Conservation (phyloP, 2,329 filamentous ascomycete genomes). For the Colletotrichum agaves region DNA sequence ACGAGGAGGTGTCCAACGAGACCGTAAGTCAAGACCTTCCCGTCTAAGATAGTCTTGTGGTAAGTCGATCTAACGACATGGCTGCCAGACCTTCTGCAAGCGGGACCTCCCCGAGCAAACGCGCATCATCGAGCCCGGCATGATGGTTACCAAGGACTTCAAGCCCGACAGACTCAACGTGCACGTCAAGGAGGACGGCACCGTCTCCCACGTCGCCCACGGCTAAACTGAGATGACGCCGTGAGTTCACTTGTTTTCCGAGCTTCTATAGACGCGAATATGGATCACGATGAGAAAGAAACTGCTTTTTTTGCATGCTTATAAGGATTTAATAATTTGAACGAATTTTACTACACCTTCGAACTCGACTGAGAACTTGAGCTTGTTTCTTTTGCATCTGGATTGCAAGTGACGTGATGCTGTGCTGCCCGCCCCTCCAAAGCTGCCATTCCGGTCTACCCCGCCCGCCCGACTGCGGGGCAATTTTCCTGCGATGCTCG, state of each 20-base stretch:
- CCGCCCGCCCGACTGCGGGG: constrained; percentile 42
- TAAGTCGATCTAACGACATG: constrained; percentile 5
- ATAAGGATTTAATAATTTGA: neutral
- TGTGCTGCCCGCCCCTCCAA: constrained; percentile 13
- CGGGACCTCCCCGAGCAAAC: constrained; percentile 66
- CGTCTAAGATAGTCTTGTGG: neutral
- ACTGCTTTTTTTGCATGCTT: neutral
- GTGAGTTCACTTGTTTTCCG: neutral
- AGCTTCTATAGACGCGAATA: neutral
- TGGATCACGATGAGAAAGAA: neutral
- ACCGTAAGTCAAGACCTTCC: constrained; percentile 57
- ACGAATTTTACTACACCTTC: neutral
- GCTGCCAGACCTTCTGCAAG: constrained; percentile 66
- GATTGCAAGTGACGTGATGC: constrained; percentile 26
- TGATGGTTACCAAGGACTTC: constrained; percentile 69
- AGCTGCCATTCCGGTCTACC: constrained; percentile 40
- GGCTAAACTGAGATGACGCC: constrained; percentile 50
- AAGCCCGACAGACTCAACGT: constrained; percentile 66
- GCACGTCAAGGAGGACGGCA: constrained; percentile 68
- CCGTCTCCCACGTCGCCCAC: constrained; percentile 67
- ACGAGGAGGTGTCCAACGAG: constrained; percentile 61
- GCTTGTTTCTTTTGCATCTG: neutral
- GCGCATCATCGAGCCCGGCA: constrained; percentile 66
- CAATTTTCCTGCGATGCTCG: constrained; percentile 38
- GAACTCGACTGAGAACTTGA: neutral